phyloP scores from a whole-genome alignment of 2,329 filamentous ascomycete species.

The Trichoderma pleuroti region DNA sequence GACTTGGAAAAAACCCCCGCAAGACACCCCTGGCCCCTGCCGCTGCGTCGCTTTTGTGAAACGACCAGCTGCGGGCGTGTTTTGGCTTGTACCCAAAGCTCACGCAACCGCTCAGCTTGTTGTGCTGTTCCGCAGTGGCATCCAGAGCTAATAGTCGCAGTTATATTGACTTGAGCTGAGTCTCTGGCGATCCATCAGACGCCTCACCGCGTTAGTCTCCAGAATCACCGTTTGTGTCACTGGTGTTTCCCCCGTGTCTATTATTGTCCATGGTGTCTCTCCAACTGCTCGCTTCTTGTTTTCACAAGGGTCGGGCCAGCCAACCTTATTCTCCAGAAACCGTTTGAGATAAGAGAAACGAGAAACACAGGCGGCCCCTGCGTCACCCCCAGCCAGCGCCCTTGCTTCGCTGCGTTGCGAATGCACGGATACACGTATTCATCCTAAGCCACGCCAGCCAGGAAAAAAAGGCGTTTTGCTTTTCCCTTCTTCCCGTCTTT shows the following conservation, averaged over 20 bases:
- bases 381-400: neutral
- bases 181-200: neutral
- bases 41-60: slow-evolving; percentile 4
- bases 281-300: neutral
- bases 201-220: neutral
- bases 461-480: neutral
- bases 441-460: neutral
- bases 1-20: neutral
- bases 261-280: neutral
- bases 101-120: neutral
- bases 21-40: neutral
- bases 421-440: neutral
- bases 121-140: neutral
- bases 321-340: slow-evolving; percentile 12
- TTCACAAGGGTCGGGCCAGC: slow-evolving; percentile 4
- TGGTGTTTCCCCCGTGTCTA: neutral
- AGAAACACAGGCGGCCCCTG: neutral
- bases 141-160: neutral
- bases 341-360: slow-evolving; percentile 6
- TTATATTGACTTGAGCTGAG: neutral
- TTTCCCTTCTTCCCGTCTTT: neutral
- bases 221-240: neutral
- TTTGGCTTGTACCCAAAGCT: neutral
- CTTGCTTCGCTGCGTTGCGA: neutral
- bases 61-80: neutral